Base-by-base conservation (phyloP, 2,329 filamentous ascomycete genomes). In the Conoideocrella luteorostrata region DNA sequence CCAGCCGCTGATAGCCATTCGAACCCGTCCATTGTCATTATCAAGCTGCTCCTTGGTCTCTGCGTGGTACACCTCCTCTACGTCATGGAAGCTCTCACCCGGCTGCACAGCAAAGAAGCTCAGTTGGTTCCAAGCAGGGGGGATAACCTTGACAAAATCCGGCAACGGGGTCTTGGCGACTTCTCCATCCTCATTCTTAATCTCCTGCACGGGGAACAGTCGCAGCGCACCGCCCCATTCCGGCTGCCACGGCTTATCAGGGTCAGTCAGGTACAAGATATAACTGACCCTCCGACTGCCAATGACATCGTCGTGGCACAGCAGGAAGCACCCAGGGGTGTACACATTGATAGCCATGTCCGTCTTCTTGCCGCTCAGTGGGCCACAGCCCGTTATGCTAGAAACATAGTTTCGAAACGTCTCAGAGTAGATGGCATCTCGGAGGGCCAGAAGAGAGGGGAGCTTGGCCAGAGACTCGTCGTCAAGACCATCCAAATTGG, bases 311-410 rank as follows among this genome's bases (percentile, higher is more conserved):
- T 98, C 93, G 60, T 98, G 93, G 67, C 93, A 97, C 23, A 98
- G 75, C 21, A 98, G 75, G 63, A 94, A 95, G 61, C 91, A 97
- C 32, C 93, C 91, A 5, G 93, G 91, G 0, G 89, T 96, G 65
- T 98, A 98, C 40, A 98, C 83, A 61, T 98, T 98, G 72, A 98
- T 95, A 47, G 93, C 93, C 89, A 98, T 95, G 66, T 98, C 93
- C 15, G 93, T 97, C 74, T 97, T 98, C 64, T 79, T 80, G 2
- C 90, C 93, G 57, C 88, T 95, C 59, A 98, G 67, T 46, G 88
- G 82, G 0, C 93, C 93, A 45, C 88, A 88, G 47, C 82, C 82
- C 12, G 91, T 95, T 58, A 98, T 86, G 43, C 79, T 74, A 23
- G 89, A 87, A 45, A 97, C 79, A 65, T 95, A 97, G 69, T 86